Conservation (phyloP, 768 basidiomycete species). For the Trametes meyenii region DNA sequence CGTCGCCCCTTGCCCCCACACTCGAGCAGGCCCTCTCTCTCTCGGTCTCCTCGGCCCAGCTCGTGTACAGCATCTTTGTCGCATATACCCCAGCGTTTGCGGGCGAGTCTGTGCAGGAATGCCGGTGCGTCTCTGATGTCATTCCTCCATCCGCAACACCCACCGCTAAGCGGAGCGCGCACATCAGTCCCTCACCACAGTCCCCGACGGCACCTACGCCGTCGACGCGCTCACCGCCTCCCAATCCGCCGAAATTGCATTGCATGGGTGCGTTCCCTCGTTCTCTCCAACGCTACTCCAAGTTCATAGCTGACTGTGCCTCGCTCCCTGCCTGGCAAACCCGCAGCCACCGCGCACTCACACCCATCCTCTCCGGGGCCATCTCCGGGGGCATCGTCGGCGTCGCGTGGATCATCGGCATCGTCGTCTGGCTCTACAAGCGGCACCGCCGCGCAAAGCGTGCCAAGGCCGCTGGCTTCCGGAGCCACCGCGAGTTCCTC, state of each 20-base stretch:
- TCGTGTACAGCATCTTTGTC: too few relatives aligned
- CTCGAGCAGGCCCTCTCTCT: not conserved
- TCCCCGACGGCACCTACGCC: conserved; percentile 3
- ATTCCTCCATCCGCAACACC: not conserved
- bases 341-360: conserved; percentile 54
- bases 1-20: too few relatives aligned
- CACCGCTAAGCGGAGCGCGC: not conserved
- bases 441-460: conserved; percentile 50
- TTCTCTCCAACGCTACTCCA: not conserved
- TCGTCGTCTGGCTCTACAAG: conserved; percentile 59
- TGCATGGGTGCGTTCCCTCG: conserved; percentile 23
- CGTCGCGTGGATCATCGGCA: conserved; percentile 56
- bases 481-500: conserved; percentile 42
- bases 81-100: too few relatives aligned
- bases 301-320: not conserved
- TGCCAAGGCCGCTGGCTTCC: conserved; percentile 49
- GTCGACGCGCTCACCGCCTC: conserved; percentile 20
- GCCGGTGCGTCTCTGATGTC: conserved; percentile 10
- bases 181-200: conserved; percentile 12
- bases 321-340: not conserved
- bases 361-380: conserved; percentile 63
- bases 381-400: conserved; percentile 56
- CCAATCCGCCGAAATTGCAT: conserved; percentile 17
- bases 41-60: not conserved
- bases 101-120: too few relatives aligned